These are phyloP conservation scores for Babesia caballi DNA, from an alignment of 169 alveolate genomes.

Conservation along the genomic window DNA sequence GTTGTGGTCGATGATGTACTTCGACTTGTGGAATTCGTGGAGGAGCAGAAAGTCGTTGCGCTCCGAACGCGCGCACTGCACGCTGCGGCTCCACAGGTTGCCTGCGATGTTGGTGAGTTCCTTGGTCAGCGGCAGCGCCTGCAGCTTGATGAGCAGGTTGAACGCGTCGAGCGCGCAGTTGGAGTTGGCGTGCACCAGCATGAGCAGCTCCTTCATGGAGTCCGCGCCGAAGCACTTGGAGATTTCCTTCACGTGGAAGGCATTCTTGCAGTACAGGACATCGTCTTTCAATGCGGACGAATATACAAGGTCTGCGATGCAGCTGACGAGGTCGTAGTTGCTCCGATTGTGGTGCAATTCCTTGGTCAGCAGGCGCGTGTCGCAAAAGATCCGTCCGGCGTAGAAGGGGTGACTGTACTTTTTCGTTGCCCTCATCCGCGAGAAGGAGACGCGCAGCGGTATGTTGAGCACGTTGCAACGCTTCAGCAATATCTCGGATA, in stretches of 20 bases:
- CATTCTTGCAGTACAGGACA: slow-evolving; percentile 21
- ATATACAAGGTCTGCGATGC: slow-evolving; percentile 47
- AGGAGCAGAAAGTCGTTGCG: slow-evolving; percentile 92
- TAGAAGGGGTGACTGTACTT: slow-evolving; percentile 39
- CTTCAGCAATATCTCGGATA: slow-evolving; percentile 58
- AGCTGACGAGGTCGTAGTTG: slow-evolving; percentile 54
- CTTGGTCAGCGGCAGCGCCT: slow-evolving; percentile 91
- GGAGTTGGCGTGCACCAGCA: slow-evolving; percentile 42
- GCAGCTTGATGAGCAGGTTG: slow-evolving; percentile 53
- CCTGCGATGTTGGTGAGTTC: slow-evolving; percentile 96
- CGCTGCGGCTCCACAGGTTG: slow-evolving; percentile 90
- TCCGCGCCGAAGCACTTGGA: slow-evolving; percentile 23
- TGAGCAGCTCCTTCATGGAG: slow-evolving; percentile 51
- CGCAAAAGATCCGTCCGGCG: slow-evolving; percentile 58
- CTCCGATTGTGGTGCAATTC: slow-evolving; percentile 51
- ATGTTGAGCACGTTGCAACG: slow-evolving; percentile 59
- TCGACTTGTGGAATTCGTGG: slow-evolving; percentile 89
- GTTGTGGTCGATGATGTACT: slow-evolving; percentile 83
- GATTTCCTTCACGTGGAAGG: slow-evolving; percentile 43
- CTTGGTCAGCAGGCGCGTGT: slow-evolving; percentile 52
- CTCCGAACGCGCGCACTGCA: slow-evolving; percentile 87
- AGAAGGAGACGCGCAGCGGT: slow-evolving; percentile 60
- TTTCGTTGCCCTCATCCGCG: slow-evolving; percentile 45
- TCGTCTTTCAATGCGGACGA: slow-evolving; percentile 18
- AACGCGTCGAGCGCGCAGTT: slow-evolving; percentile 38